A percentile compares a stretch with the other conserved stretches of the same genome.
Conservation (phyloP, 208 protist genomes). For the Leishmania guyanensis region DNA sequence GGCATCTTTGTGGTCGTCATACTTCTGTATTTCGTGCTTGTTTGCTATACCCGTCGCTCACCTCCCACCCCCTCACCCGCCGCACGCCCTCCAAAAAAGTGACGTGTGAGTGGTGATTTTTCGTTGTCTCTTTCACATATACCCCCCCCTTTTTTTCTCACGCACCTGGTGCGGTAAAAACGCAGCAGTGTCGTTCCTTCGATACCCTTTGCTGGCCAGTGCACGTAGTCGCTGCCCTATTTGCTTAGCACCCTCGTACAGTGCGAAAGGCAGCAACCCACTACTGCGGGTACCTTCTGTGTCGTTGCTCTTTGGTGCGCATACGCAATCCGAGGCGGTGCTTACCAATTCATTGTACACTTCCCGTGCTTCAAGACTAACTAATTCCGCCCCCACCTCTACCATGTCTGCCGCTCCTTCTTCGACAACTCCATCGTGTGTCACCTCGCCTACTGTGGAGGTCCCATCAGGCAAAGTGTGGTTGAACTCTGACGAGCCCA, state of each 20-base stretch:
- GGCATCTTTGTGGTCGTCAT: background rate
- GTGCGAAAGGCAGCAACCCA: background rate
- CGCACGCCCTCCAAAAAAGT: background rate
- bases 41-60: background rate
- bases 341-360: background rate
- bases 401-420: background rate
- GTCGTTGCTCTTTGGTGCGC: background rate
- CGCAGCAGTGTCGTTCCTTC: background rate
- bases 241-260: background rate
- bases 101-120: background rate
- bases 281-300: background rate
- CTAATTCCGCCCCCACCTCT: background rate
- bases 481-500: conserved; percentile 69
- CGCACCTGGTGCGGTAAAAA: background rate
- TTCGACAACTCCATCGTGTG: background rate
- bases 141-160: background rate
- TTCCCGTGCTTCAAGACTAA: background rate
- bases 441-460: background rate
- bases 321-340: too few relatives aligned
- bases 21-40: background rate
- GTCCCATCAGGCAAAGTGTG: conserved; percentile 55
- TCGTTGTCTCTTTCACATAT: background rate
- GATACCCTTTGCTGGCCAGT: background rate
- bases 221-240: background rate
- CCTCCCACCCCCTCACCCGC: background rate